These are phyloP conservation scores for Darksidea phi DNA, from an alignment of 495 filamentous ascomycete genomes.

Conservation along the genomic window DNA sequence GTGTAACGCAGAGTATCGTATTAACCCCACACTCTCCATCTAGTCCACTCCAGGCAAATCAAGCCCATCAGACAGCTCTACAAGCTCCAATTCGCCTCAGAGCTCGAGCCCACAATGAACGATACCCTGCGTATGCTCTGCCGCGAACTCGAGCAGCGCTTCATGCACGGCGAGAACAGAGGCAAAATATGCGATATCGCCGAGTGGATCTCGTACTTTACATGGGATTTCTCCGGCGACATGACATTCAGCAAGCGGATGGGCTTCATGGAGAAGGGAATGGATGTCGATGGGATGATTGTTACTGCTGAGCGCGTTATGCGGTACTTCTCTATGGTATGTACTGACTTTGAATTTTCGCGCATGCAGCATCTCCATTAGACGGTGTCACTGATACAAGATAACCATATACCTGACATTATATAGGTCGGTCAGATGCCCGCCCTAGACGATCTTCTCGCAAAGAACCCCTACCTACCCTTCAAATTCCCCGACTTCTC, in stretches of 20 bases:
- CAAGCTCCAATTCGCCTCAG: background rate
- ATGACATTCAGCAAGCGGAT: slow-evolving; percentile 24
- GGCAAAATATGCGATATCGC: slow-evolving; percentile 22
- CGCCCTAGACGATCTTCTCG: slow-evolving; percentile 18
- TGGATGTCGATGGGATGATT: slow-evolving; percentile 8
- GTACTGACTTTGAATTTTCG: too few relatives aligned
- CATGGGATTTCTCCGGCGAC: slow-evolving; percentile 20
- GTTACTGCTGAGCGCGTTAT: slow-evolving; percentile 11
- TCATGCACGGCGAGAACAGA: slow-evolving; percentile 12
- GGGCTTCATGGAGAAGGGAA: slow-evolving; percentile 18
- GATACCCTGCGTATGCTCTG: slow-evolving; percentile 15
- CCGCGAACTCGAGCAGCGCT: slow-evolving; percentile 11
- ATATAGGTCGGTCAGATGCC: slow-evolving; percentile 23
- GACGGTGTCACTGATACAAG: background rate
- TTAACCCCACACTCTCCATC: too few relatives aligned
- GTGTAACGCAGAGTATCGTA: too few relatives aligned
- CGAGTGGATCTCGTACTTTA: slow-evolving; percentile 17
- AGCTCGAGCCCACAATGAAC: slow-evolving; percentile 22
- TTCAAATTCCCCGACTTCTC: slow-evolving; percentile 24
- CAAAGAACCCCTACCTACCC: slow-evolving; percentile 16
- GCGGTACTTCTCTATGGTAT: slow-evolving; percentile 23
- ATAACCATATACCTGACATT: too few relatives aligned
- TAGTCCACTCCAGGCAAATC: slow-evolving; percentile 6
- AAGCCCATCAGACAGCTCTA: slow-evolving; percentile 22
- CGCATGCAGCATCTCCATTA: background rate